phyloP scores from a whole-genome alignment of 1,284 basidiomycete genomes.

The Athelia sp. region DNA sequence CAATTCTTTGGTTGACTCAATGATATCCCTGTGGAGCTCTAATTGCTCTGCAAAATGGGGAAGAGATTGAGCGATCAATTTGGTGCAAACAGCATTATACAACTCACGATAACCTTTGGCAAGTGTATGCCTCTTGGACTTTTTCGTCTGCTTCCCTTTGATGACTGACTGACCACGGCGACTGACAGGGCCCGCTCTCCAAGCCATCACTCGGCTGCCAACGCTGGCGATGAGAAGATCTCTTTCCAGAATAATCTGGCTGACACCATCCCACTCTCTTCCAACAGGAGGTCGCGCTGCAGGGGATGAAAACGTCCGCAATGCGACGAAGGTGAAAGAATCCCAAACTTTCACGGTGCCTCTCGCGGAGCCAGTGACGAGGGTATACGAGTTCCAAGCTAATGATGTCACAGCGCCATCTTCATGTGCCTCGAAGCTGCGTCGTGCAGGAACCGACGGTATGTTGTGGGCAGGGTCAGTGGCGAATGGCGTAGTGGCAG shows the following conservation, averaged over 20 bases:
- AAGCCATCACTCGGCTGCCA: conserved; percentile 63
- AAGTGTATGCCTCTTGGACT: conserved; percentile 20
- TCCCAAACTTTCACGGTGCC: conserved; percentile 68
- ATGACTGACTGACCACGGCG: conserved; percentile 13
- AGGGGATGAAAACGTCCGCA: conserved; percentile 50
- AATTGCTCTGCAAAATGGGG: conserved; percentile 42
- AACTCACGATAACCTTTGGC: conserved; percentile 52
- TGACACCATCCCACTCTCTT: conserved; percentile 44
- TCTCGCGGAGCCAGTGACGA: conserved; percentile 60
- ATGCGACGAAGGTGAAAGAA: conserved; percentile 51
- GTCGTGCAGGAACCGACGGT: conserved; percentile 25
- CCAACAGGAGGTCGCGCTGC: conserved; percentile 32
- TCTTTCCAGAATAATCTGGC: conserved; percentile 57
- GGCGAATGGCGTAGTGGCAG: conserved; percentile 4
- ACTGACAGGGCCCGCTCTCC: conserved; percentile 54
- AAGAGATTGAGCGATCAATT: conserved; percentile 10
- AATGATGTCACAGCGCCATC: conserved; percentile 59
- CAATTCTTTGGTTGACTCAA: conserved; percentile 51
- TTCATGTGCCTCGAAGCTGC: conserved; percentile 53
- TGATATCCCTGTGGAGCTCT: conserved; percentile 62
- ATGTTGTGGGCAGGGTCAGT: neutral
- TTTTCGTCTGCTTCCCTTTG: conserved; percentile 24
- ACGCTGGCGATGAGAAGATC: conserved; percentile 62
- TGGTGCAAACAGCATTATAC: neutral
- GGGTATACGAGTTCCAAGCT: conserved; percentile 50